Conservation (phyloP, 2,329 filamentous ascomycete species). For the Claviceps citrina region DNA sequence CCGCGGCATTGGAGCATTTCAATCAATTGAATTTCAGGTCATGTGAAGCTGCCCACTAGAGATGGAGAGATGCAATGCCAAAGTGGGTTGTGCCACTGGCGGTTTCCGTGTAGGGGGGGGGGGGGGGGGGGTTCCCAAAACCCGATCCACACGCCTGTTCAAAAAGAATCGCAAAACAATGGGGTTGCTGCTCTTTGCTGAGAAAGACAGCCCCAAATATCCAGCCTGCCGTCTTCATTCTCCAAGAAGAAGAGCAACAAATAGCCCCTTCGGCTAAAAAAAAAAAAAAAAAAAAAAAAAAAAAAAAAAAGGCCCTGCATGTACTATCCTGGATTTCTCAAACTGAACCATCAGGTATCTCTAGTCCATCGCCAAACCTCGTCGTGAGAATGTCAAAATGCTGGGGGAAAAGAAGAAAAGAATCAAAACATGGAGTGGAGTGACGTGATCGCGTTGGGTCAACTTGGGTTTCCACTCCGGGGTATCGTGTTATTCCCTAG, state of each 20-base stretch:
- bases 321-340: conserved; percentile 6
- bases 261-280: neutral
- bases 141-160: neutral
- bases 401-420: neutral
- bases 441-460: conserved; percentile 19
- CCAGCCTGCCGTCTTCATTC: conserved; percentile 1
- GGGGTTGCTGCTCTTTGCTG: neutral
- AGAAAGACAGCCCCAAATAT: neutral
- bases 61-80: neutral
- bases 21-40: too few species aligned
- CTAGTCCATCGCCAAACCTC: neutral
- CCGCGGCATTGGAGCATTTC: too few species aligned
- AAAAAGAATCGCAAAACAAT: neutral
- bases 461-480: conserved; percentile 23
- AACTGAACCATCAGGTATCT: neutral
- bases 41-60: neutral
- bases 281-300: conserved; percentile 1
- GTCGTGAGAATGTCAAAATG: too few species aligned
- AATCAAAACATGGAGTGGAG: conserved; percentile 19
- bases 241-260: neutral
- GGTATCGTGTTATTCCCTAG: conserved; percentile 24
- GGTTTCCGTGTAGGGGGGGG: neutral
- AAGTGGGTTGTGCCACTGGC: conserved; percentile 6
- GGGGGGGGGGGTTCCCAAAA: neutral
- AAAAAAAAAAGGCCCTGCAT: conserved; percentile 5